Evolutionary conservation across 345 rosid genomes (phyloP), one percentile per base, ranked within the genome.

Genomic region (Aurinia saxatilis): DNA sequence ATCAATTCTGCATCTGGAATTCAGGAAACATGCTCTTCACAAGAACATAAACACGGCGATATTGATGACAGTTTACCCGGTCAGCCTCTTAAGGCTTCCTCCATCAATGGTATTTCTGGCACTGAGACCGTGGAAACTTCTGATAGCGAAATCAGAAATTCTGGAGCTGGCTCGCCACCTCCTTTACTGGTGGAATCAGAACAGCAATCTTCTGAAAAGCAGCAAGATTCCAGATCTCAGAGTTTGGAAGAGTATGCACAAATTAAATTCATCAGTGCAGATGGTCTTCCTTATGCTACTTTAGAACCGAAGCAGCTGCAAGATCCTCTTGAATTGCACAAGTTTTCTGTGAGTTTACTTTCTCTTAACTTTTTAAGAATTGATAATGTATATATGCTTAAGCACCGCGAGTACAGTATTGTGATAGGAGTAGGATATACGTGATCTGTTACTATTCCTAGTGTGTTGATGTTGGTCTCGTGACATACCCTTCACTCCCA

Each of bases 221-320:
- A 73, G 47, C 83, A 81, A 50, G 50, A 81, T 33, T 57, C 79
- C 29, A 75, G 78, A 71, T 77, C 96, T 58, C 82, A 79, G 45
- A 79, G 75, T 73, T 53, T 83, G 67, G 88, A 79, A 36, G 71
- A 53, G 38, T 84, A 76, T 70, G 68, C 79, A 21, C 82, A 76
- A 57, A 77, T 91, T 66, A 81, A 83, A 58, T 73, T 84, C 77
- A 79, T 78, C 66, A 72, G 29, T 56, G 81, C 78, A 19, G 75
- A 60, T 63, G 73, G 63, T 75, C 87, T 71, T 39, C 72, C 85
- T 30, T 83, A 75, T 69, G 29, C 79, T 36, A 14, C 57, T 37
- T 77, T 77, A 67, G 92, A 80, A 66, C 47, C 79, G 0, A 88
- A 78, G 58, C 89, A 78, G 73, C 91, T 65, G 55, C 88, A 76